Conservation (phyloP, 2,329 filamentous ascomycete genomes). For the Aspergillus fijiensis region DNA sequence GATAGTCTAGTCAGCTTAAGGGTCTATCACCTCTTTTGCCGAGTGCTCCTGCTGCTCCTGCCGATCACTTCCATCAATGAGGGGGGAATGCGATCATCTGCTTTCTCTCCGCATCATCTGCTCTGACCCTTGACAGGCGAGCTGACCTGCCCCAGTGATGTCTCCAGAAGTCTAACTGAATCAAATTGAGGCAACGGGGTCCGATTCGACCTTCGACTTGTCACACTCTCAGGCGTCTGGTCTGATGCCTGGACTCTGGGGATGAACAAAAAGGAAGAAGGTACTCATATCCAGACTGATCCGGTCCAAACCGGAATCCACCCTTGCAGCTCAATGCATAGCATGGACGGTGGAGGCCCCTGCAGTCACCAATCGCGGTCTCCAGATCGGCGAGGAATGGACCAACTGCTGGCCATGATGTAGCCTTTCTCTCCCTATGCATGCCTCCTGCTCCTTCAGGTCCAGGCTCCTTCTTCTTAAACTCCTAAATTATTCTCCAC, state of each 20-base stretch:
- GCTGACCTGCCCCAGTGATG: constrained; percentile 8
- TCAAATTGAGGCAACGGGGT: not conserved
- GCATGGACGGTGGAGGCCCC: not conserved
- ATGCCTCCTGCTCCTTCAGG: not conserved
- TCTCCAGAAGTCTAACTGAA: not conserved
- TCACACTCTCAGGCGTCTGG: not conserved
- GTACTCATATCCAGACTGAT: not conserved
- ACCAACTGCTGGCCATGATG: not conserved
- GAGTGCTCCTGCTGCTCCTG: not conserved
- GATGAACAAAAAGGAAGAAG: not conserved
- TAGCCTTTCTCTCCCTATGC: not conserved
- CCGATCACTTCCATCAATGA: not conserved
- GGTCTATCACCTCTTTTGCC: not conserved
- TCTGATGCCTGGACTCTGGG: not conserved
- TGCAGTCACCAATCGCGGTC: not conserved
- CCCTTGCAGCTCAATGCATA: not conserved
- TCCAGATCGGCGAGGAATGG: not conserved
- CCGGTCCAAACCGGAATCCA: not conserved
- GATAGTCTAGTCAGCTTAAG: not conserved
- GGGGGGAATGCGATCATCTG: constrained; percentile 4
- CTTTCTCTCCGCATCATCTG: constrained; percentile 5
- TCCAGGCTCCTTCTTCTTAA: not conserved
- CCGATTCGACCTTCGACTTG: not conserved
- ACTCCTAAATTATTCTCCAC: not conserved
- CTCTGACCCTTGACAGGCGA: not conserved